phyloP scores from a whole-genome alignment of 768 basidiomycete species.

The Lyophyllum semitale region DNA sequence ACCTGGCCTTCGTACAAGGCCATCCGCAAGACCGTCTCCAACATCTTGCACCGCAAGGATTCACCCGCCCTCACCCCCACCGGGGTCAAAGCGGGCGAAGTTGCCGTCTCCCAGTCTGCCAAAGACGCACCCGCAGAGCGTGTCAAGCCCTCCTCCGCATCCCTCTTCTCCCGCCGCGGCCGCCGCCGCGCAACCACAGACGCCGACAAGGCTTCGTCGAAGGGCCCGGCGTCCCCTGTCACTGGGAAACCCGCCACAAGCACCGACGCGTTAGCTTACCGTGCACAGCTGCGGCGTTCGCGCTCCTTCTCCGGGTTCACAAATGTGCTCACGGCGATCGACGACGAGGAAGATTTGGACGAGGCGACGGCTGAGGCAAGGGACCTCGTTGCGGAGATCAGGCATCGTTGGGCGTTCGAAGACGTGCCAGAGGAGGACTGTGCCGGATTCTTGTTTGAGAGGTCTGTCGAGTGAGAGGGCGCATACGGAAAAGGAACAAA shows the following conservation, averaged over 20 bases:
- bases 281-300: conserved; percentile 12
- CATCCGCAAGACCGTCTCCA: conserved; percentile 18
- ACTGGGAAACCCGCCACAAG: neutral
- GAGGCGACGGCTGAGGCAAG: conserved; percentile 18
- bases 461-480: conserved; percentile 2
- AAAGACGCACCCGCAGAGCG: neutral
- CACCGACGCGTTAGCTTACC: neutral
- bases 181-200: conserved; percentile 7
- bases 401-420: conserved; percentile 10
- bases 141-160: conserved; percentile 16
- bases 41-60: conserved; percentile 14
- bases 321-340: conserved; percentile 8
- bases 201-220: neutral
- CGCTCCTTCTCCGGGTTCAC: conserved; percentile 20
- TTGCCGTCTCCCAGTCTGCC: neutral
- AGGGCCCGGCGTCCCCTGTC: neutral
- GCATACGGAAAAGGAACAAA: conserved; percentile 3
- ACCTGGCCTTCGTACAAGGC: conserved; percentile 17
- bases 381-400: conserved; percentile 9
- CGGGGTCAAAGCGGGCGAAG: neutral
- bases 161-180: conserved; percentile 3
- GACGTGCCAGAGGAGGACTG: neutral
- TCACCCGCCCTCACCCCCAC: neutral
- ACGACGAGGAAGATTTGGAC: conserved; percentile 13
- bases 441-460: conserved; percentile 6